Evolutionary conservation across 2,329 filamentous ascomycete species (phyloP).

Genomic region (Pyricularia sp.): DNA sequence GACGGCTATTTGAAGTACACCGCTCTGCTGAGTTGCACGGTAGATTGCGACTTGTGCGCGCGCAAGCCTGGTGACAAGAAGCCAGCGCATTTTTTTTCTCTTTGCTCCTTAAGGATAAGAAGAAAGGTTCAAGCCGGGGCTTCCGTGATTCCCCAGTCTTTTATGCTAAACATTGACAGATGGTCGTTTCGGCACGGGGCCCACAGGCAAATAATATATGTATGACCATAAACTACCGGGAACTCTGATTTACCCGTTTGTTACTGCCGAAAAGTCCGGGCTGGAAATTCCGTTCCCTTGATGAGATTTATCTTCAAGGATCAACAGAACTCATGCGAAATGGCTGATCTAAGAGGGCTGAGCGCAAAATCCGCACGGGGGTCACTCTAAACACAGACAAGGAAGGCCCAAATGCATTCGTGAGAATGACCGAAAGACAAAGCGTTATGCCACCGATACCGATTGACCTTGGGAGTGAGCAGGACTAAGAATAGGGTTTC

Average conservation of each 20-base stretch:
- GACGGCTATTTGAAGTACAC: neutral
- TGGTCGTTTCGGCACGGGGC: neutral
- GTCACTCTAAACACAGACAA: neutral
- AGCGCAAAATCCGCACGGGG: neutral
- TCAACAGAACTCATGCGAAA: neutral
- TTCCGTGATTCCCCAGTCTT: neutral
- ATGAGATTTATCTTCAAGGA: neutral
- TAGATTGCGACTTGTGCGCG: neutral
- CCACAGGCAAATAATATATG: neutral
- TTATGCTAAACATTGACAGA: neutral
- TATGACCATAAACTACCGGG: neutral
- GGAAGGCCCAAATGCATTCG: neutral
- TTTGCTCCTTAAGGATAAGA: neutral
- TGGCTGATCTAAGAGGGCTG: neutral
- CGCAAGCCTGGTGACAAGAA: neutral
- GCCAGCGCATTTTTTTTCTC: neutral
- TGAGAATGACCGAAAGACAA: neutral
- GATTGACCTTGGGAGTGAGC: neutral
- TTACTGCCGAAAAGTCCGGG: constrained; percentile 10
- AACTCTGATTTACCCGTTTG: constrained; percentile 12
- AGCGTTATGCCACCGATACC: neutral
- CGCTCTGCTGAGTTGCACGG: neutral
- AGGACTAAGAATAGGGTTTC: neutral
- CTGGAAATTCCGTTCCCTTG: neutral
- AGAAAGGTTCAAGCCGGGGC: neutral